Percentiles rank a stretch among this genome's conserved stretches.
These are phyloP conservation scores for Gigaspora rosea DNA, from an alignment of 192 early-diverging fungal genomes.

Conservation along the genomic window DNA sequence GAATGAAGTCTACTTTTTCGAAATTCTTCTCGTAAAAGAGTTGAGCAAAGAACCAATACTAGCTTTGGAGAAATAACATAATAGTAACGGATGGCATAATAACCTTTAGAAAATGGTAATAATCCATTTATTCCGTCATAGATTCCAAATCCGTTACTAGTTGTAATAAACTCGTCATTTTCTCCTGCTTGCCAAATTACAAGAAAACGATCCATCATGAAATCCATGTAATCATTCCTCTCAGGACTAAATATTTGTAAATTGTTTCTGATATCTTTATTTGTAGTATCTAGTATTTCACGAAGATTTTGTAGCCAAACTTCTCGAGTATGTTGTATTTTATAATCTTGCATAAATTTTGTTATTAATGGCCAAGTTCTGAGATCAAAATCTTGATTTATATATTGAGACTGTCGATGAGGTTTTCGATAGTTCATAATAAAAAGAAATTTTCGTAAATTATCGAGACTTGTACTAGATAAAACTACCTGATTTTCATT, in stretches of 20 bases:
- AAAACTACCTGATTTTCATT: slow-evolving; percentile 17
- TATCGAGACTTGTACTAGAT: slow-evolving; percentile 1
- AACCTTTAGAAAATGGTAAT: neutral
- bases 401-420: slow-evolving; percentile 33
- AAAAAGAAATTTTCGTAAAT: too few relatives aligned
- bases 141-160: slow-evolving; percentile 38
- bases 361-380: slow-evolving; percentile 10
- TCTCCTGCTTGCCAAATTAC: slow-evolving; percentile 43
- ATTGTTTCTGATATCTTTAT: slow-evolving; percentile 27
- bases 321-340: slow-evolving; percentile 33
- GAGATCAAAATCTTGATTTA: slow-evolving; percentile 13
- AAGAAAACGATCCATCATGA: slow-evolving; percentile 17
- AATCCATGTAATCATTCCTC: neutral
- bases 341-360: slow-evolving; percentile 34
- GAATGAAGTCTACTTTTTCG: too few relatives aligned
- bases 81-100: slow-evolving; percentile 32
- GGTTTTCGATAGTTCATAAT: slow-evolving; percentile 38
- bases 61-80: slow-evolving; percentile 43
- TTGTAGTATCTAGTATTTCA: slow-evolving; percentile 35
- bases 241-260: neutral
- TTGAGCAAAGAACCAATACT: slow-evolving; percentile 32
- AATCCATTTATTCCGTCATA: slow-evolving; percentile 33
- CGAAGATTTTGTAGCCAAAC: slow-evolving; percentile 44
- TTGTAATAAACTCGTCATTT: slow-evolving; percentile 42
- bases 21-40: too few relatives aligned